phyloP scores from a whole-genome alignment of 768 basidiomycete genomes.

The Rhodosporidiobolus sp. region DNA sequence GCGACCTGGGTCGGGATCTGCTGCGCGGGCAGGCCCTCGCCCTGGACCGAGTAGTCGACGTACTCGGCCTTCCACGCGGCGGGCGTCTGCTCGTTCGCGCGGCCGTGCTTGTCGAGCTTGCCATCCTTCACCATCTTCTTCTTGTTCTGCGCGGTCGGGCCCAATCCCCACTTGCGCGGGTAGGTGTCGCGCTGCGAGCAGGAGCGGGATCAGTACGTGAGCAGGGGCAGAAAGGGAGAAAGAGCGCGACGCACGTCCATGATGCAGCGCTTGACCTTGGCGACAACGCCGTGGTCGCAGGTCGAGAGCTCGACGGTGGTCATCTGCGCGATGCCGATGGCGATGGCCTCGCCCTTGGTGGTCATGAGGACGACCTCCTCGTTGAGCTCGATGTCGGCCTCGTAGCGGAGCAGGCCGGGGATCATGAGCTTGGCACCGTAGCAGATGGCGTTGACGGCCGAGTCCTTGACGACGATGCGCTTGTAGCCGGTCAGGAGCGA shows the following conservation, averaged over 20 bases:
- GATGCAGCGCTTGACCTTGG: conserved; percentile 97
- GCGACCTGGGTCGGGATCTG: conserved; percentile 39
- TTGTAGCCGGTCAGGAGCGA: conserved; percentile 93
- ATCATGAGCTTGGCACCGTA: conserved; percentile 99
- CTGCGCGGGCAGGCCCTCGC: conserved; percentile 42
- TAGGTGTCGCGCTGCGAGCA: conserved; percentile 72
- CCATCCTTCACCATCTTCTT: conserved; percentile 98
- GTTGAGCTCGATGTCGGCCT: conserved; percentile 86
- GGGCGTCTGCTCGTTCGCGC: conserved; percentile 83
- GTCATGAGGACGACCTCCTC: conserved; percentile 99
- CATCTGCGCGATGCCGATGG: conserved; percentile 63
- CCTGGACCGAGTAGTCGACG: conserved; percentile 65
- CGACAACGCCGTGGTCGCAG: conserved; percentile 97
- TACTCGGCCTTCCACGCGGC: conserved; percentile 88
- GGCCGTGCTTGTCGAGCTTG: conserved; percentile 90
- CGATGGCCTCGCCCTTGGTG: conserved; percentile 70
- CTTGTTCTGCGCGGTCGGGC: conserved; percentile 96
- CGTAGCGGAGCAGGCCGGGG: conserved; percentile 90
- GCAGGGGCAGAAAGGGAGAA: too few relatives aligned
- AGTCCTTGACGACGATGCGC: conserved; percentile 97
- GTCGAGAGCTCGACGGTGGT: conserved; percentile 96
- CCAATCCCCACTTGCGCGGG: conserved; percentile 95
- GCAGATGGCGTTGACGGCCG: conserved; percentile 97
- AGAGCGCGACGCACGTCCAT: conserved; percentile 65
- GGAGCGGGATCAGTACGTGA: background rate